Base-by-base conservation (phyloP, 805 yeast genomes). In the Starmerella vitae region DNA sequence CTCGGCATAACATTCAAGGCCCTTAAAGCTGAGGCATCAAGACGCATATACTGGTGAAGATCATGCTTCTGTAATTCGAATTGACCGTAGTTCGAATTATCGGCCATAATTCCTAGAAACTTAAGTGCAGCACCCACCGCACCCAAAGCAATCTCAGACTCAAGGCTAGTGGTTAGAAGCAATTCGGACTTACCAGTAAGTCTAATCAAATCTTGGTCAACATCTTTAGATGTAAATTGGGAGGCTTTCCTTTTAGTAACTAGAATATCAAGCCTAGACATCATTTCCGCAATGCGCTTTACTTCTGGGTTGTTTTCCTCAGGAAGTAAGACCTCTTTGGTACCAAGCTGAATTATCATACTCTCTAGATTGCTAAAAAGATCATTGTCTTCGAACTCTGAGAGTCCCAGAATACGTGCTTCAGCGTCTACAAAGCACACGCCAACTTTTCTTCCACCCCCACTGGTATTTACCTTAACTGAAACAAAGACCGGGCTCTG, bases 361-460 rank as follows among this genome's bases (percentile, higher is more conserved):
- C 93, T 76, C 57, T 91, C 97, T 45, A 88, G 59, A 54, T 86
- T 88, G 1, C 94, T 76, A 50, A 72, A 85, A 8, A 84, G 66
- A 34, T 88, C 97, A 53, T 83, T 85, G 56, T 91, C 99, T 8
- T 71, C 70, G 47, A 88, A 79, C 55, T 86, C 93, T 14, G 78
- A 61, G 36, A 85, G 61, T 17, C 91, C 85, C 24, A 91, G 65
- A 24, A 66, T 65, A 44, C 72, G 70, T 34, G 70, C 66, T 50
- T 75, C 75, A 28, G 83, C 72, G 55, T 91, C 94, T 22, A 83
- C 67, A 52, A 81, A 80, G 37, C 91, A 70, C 19, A 83, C 72
- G 0, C 96, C 97, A 14, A 91, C 68, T 36, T 66, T 68, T 32
- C 71, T 64, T 12, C 62, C 63, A 7, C 65, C 71, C 4, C 56